Base-by-base conservation (phyloP, 345 rosid genomes). In the Sonneratia alba region DNA sequence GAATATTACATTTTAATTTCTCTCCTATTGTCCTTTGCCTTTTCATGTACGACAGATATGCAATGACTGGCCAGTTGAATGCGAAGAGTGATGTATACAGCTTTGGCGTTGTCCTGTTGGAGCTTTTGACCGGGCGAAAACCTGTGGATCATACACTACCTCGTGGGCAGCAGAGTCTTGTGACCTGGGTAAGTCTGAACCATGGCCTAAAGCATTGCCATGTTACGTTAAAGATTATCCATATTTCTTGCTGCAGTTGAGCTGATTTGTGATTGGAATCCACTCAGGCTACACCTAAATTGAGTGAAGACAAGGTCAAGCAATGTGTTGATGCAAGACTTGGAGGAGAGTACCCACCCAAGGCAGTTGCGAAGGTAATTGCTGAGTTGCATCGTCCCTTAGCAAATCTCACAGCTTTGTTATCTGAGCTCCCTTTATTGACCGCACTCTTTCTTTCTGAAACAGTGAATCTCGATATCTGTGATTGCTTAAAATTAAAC, bases 61-160 rank as follows among this genome's bases (percentile, higher is more conserved):
- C 99, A 8, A 95, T 95, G 99, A 92, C 99, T 16, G 97, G 97
- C 19, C 98, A 91, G 71, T 71, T 91, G 77, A 95, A 90, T 74
- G 93, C 91, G 56, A 95, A 92, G 83, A 90, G 98, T 80, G 98
- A 95, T 36, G 73, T 79, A 14, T 77, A 77, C 71, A 77, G 79
- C 64, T 77, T 77, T 68, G 83, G 70, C 79, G 99, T 95, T 78
- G 97, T 89, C 71, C 82, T 95, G 72, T 91, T 92, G 70, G 98
- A 95, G 79, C 99, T 95, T 79, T 82, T 95, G 45, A 95, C 98
- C 11, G 99, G 97, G 55, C 83, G 97, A 73, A 95, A 95, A 75
- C 99, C 99, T 45, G 97, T 95, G 56, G 97, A 90, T 84, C 97
- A 92, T 73, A 95, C 93, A 36, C 77, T 92, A 82, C 99, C 99